Percentiles rank a stretch among this genome's conserved stretches.
Conservation (phyloP, 805 yeast genomes). For the Ogataea wickerhamii region DNA sequence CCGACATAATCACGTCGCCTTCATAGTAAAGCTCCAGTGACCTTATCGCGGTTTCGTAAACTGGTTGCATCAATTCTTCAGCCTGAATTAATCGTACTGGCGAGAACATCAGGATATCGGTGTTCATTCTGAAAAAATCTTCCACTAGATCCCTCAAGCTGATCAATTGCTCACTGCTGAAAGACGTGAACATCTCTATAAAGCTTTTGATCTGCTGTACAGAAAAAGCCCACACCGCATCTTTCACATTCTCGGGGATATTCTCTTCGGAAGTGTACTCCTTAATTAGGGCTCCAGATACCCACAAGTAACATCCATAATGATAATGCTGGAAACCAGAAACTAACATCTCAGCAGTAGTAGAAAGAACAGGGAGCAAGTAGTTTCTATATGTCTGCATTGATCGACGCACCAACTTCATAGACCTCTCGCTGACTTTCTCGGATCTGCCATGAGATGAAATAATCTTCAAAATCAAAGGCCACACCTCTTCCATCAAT, state of each 20-base stretch:
- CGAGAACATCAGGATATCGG: conserved; percentile 72
- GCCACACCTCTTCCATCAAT: conserved; percentile 56
- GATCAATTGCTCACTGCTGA: conserved; percentile 21
- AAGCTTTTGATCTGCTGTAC: conserved; percentile 61
- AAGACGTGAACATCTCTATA: conserved; percentile 38
- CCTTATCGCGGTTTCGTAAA: conserved; percentile 56
- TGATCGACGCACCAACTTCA: conserved; percentile 63
- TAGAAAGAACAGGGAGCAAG: conserved; percentile 55
- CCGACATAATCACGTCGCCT: conserved; percentile 64
- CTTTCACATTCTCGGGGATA: conserved; percentile 41
- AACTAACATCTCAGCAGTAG: conserved; percentile 62
- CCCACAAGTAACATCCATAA: conserved; percentile 86
- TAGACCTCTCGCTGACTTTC: conserved; percentile 68
- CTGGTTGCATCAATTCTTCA: conserved; percentile 45
- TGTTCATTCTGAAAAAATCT: conserved; percentile 79
- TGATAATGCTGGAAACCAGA: conserved; percentile 66
- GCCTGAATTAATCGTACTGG: conserved; percentile 51
- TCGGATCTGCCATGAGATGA: conserved; percentile 54
- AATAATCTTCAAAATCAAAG: conserved; percentile 47
- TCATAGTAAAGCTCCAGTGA: conserved; percentile 55
- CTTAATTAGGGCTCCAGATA: conserved; percentile 74
- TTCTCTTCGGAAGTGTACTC: conserved; percentile 58
- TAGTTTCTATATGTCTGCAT: conserved; percentile 59
- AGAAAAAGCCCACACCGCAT: conserved; percentile 72
- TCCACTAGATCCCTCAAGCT: conserved; percentile 69